A percentile compares a stretch with the other conserved stretches of the same genome.
phyloP scores from a whole-genome alignment of 495 filamentous ascomycete genomes.

The Podospora conica region DNA sequence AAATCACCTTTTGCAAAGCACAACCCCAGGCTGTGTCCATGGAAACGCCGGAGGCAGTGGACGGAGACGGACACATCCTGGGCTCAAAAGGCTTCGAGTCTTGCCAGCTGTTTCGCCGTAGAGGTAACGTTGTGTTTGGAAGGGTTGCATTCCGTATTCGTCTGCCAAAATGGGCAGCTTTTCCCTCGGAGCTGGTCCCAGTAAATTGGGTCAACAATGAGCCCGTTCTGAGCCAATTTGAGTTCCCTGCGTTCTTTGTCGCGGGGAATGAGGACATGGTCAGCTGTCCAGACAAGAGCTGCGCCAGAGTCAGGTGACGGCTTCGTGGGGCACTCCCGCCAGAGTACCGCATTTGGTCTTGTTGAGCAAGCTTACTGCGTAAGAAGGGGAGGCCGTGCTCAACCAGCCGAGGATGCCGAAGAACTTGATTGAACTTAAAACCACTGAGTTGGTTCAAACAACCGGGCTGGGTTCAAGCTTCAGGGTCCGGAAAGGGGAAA shows the following conservation, averaged over 20 bases:
- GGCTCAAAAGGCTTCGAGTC: too few species aligned
- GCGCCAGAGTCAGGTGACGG: neutral
- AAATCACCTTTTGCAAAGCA: neutral
- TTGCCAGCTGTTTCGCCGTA: neutral
- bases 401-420: neutral
- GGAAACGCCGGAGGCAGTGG: neutral
- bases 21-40: neutral
- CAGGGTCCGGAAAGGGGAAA: neutral
- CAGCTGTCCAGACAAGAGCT: neutral
- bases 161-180: neutral
- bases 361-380: neutral
- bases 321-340: neutral
- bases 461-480: neutral
- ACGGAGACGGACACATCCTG: neutral
- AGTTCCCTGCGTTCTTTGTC: neutral
- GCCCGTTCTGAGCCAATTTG: neutral
- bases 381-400: neutral
- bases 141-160: neutral
- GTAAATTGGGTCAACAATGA: neutral
- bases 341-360: neutral
- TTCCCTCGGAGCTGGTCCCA: neutral
- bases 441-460: too few species aligned
- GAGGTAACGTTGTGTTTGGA: constrained; percentile 22
- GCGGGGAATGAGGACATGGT: neutral
- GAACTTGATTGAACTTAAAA: too few species aligned